Conservation (phyloP, 768 basidiomycete species). For the Ramaria sp. region DNA sequence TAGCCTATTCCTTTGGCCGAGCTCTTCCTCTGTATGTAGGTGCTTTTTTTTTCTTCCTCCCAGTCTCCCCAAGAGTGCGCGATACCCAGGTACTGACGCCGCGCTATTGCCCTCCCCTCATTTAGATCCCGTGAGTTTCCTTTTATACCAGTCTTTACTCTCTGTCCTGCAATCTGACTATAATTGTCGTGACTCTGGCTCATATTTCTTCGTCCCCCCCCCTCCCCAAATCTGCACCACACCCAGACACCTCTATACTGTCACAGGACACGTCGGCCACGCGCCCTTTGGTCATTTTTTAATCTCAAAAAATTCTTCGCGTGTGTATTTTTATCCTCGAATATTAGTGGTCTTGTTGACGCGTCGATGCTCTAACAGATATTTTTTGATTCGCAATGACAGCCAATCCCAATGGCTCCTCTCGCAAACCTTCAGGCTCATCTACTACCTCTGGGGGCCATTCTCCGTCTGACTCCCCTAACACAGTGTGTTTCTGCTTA, state of each 20-base stretch:
- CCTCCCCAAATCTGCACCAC: too few species aligned
- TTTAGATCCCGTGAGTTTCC: background rate
- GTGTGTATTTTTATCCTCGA: slow-evolving; percentile 17
- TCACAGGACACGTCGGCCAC: background rate
- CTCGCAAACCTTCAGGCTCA: slow-evolving; percentile 60
- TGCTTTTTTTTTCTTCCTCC: background rate
- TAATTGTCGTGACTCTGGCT: background rate
- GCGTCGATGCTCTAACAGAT: slow-evolving; percentile 14
- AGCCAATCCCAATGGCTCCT: slow-evolving; percentile 27
- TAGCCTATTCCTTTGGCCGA: slow-evolving; percentile 25
- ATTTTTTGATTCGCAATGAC: slow-evolving; percentile 18
- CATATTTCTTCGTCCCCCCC: background rate
- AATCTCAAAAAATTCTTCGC: slow-evolving; percentile 22
- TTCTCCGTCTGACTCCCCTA: slow-evolving; percentile 52
- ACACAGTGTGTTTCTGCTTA: slow-evolving; percentile 33
- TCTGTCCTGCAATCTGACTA: background rate
- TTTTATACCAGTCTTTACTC: background rate
- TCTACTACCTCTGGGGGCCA: slow-evolving; percentile 54
- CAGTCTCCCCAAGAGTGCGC: background rate
- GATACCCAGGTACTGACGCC: background rate
- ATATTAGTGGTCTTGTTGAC: background rate
- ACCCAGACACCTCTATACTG: background rate
- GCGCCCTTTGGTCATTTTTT: slow-evolving; percentile 13
- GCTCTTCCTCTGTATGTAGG: slow-evolving; percentile 3
- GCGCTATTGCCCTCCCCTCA: background rate